Evolutionary conservation across 2,329 filamentous ascomycete genomes (phyloP).

Genomic region (Colletotrichum abscissum): DNA sequence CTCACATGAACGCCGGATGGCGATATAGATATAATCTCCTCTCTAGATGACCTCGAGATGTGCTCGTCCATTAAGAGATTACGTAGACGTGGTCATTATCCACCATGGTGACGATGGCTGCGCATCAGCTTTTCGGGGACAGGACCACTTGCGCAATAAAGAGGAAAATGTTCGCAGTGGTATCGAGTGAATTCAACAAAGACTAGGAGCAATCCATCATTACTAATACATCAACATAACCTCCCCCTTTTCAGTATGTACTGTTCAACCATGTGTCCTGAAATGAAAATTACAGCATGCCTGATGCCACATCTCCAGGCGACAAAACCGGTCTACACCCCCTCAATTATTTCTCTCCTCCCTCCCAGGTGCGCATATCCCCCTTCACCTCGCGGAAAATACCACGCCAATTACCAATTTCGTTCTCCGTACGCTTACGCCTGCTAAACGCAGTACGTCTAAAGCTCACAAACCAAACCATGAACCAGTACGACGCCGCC

Average conservation of each 20-base stretch:
- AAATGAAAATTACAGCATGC: neutral
- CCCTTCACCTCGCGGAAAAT: slow-evolving; percentile 38
- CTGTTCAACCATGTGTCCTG: neutral
- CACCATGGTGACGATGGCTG: too few species aligned
- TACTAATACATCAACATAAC: neutral
- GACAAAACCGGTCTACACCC: neutral
- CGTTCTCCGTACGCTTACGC: slow-evolving; percentile 31
- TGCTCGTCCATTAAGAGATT: too few species aligned
- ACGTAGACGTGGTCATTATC: too few species aligned
- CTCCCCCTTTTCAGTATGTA: neutral
- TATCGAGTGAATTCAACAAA: neutral
- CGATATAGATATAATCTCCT: too few species aligned
- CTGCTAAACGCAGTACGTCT: slow-evolving; percentile 38
- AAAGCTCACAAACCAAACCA: slow-evolving; percentile 41
- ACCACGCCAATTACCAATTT: slow-evolving; percentile 40
- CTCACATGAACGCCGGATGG: too few species aligned
- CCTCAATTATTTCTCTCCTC: slow-evolving; percentile 17
- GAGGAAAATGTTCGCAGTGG: too few species aligned
- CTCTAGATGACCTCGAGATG: too few species aligned
- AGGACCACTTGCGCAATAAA: too few species aligned
- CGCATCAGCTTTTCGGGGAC: too few species aligned
- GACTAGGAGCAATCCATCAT: neutral
- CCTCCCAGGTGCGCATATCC: slow-evolving; percentile 35
- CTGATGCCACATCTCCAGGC: too few species aligned
- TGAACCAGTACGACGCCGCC: slow-evolving; percentile 37